Evolutionary conservation across 192 early-diverging fungal species (phyloP), one percentile per base, ranked within the genome.

Genomic region (Phlyctochytrium planicorne): DNA sequence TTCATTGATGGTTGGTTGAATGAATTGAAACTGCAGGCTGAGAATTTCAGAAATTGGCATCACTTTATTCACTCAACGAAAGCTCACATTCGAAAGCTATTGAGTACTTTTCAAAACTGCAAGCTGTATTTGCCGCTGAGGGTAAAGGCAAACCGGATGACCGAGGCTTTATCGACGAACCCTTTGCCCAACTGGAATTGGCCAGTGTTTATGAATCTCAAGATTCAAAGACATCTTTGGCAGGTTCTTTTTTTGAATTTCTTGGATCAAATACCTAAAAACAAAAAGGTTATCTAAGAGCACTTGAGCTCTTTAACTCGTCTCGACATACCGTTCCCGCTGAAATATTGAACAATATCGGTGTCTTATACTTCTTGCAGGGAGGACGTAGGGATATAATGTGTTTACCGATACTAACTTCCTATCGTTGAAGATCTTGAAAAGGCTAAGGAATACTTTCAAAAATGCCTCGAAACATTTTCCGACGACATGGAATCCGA

Each of bases 321-420:
- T 2, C 47, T 6, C 61, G 64, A 0, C 31, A 63, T 1, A 59
- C 63, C 0, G 53, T 77, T 17, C 62, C 82, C 56, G 71, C 88
- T 0, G 91, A 93, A 67, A 75, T 97, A n/a, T 79, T 90, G 74
- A 97, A 92, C 69, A 95, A 97, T 71, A 81, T 97, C 50, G 93
- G 84, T n/a, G 91, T 83, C 1, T 80, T 94, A 64, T 83, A 86
- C 52, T 91, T 34, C 63, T 84, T 65, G 37, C 53, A 69, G 34
- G 57, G 69, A 50, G 57, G 47, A 55, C 33, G 71, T 32, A 27
- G 6, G 40, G 32, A 53, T 40, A 31, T 33, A 10, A 10, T 50
- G 40, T n/a, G 40, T 50, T 50, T 14, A 14, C 40, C 40, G 40
- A n/a, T n/a, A n/a, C n/a, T n/a, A 14, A 50, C 10, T 50, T 14